Base-by-base conservation (phyloP, 2,329 filamentous ascomycete species). In the Xylariaceae sp. region DNA sequence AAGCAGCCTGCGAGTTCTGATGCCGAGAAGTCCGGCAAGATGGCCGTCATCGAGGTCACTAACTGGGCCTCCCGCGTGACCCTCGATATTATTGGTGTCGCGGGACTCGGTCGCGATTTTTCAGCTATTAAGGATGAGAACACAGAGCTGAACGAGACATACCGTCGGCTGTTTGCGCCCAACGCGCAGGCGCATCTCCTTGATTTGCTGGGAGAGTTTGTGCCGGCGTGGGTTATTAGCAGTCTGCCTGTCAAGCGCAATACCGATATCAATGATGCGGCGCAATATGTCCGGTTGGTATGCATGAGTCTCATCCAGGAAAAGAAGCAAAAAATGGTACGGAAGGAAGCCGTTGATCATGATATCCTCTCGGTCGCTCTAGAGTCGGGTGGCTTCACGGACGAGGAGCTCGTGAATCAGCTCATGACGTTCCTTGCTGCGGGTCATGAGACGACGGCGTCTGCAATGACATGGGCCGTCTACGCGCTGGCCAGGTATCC, bases 51-150 rank as follows among this genome's bases (percentile, higher is more conserved):
- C 17, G 82, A 88, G 63, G 77, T 88, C 2, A 74, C 79, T 51
- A 72, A 75, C 49, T 92, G 87, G 87, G 81, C 82, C 4, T 87
- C 84, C 55, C 80, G 88, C 17, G 82, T 81, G 4, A 89, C 88
- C 1, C 80, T 92, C 11, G 89, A 92, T 68, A 90, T 92, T 62
- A 89, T 92, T 67, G 88, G 88, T 23, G 69, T 86, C 4, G 87
- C 88, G 1, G 88, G 88, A 9, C 80, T 92, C 70, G 88, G 88
- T 7, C 79, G 82, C 55, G 87, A 92, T 67, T 91, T 92, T 67
- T 79, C 82, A 49, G 82, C 88, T 11, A 81, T 90, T 55, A 73
- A 77, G 34, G 75, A 90, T 65, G 81, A 86, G 1, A 69, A 81
- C 53, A 87, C 82, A 61, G 73, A 80, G 53, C 80, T 92, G 34